A percentile compares a stretch with the other conserved stretches of the same genome.
These are phyloP conservation scores for Colletotrichum coccodes DNA, from an alignment of 2,329 filamentous ascomycete species.

Conservation along the genomic window DNA sequence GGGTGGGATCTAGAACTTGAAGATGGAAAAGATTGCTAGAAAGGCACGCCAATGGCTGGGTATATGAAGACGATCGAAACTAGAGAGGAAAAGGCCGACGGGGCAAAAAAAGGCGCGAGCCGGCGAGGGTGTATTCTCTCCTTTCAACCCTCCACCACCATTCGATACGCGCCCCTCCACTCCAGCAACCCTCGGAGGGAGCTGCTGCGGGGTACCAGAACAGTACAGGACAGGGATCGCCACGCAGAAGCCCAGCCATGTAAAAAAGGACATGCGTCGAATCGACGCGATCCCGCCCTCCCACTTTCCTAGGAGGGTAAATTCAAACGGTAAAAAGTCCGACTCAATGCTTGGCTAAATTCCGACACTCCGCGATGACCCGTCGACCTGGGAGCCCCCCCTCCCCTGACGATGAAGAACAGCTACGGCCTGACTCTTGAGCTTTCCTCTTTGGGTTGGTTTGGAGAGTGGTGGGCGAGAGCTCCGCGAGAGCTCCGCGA, in stretches of 20 bases:
- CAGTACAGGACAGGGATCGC: background rate
- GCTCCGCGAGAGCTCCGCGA: background rate
- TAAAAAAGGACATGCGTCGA: background rate
- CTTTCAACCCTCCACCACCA: slow-evolving; percentile 15
- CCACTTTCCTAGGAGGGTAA: background rate
- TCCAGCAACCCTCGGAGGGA: slow-evolving; percentile 6
- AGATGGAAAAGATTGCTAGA: background rate
- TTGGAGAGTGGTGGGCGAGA: background rate
- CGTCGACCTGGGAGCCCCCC: background rate
- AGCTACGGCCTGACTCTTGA: background rate
- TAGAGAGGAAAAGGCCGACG: background rate
- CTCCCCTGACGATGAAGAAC: background rate
- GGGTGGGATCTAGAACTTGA: background rate
- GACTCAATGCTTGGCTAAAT: background rate
- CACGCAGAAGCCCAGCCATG: background rate
- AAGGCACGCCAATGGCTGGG: background rate
- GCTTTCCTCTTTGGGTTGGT: slow-evolving; percentile 8
- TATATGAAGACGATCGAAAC: background rate
- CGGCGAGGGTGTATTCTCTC: slow-evolving; percentile 8
- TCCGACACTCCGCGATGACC: background rate
- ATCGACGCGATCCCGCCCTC: background rate
- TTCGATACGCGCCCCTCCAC: slow-evolving; percentile 13
- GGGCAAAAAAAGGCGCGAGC: background rate
- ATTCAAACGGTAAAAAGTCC: no score
- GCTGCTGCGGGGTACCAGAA: slow-evolving; percentile 28